Percentiles rank a stretch among this genome's conserved stretches.
Evolutionary conservation across 1,284 basidiomycete genomes (phyloP).

Genomic region (Boletus sp.): DNA sequence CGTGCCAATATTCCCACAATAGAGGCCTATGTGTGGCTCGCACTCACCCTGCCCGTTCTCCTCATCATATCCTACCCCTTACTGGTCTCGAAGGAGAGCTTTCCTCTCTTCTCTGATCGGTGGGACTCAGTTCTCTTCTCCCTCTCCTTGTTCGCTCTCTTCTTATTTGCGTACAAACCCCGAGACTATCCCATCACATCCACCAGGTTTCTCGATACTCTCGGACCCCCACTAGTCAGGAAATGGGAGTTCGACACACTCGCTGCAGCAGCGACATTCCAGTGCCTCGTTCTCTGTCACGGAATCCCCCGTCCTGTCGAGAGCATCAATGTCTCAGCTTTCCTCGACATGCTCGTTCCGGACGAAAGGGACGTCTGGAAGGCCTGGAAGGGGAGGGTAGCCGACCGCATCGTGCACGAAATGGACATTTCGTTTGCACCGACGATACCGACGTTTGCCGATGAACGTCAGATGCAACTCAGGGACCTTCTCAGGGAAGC

Average conservation of each 20-base stretch:
- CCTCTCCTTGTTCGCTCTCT: background rate
- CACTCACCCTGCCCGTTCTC: no score
- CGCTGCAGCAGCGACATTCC: conserved; percentile 6
- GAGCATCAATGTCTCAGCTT: background rate
- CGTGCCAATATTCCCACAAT: no score
- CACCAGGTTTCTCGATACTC: conserved; percentile 3
- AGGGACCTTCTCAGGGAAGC: background rate
- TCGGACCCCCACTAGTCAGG: conserved; percentile 7
- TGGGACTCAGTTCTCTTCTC: no score
- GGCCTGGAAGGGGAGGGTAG: background rate
- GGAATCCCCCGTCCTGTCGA: conserved; percentile 4
- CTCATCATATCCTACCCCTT: no score
- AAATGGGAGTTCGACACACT: conserved; percentile 9
- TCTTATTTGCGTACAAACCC: background rate
- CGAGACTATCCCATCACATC: conserved; percentile 3
- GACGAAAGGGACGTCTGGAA: background rate
- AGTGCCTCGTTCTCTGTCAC: conserved; percentile 10
- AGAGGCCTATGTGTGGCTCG: no score
- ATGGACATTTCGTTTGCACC: background rate
- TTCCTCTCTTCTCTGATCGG: no score
- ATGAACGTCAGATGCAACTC: background rate
- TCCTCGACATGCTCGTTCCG: background rate
- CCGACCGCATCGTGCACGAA: conserved; percentile 2
- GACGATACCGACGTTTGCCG: conserved; percentile 1
- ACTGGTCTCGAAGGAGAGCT: no score